These are phyloP conservation scores for Mycena capillaripes DNA, from an alignment of 768 basidiomycete species.

Conservation along the genomic window DNA sequence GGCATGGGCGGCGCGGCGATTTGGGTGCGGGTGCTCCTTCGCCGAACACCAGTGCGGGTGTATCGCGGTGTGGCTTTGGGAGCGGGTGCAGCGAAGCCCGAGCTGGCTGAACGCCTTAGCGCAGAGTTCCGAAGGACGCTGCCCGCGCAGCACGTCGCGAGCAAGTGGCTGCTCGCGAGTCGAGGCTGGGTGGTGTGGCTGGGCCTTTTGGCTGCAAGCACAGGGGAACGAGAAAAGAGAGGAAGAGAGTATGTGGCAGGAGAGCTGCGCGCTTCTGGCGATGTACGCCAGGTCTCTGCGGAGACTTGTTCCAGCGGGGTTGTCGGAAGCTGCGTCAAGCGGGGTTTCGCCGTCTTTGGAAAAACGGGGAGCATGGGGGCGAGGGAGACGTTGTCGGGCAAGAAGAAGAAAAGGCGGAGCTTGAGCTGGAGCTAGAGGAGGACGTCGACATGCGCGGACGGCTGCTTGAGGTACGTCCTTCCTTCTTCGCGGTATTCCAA, in stretches of 20 bases:
- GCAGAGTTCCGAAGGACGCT: constrained; percentile 89
- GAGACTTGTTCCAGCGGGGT: too few species aligned
- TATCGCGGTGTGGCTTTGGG: constrained; percentile 54
- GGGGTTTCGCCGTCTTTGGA: too few species aligned
- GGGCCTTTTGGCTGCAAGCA: too few species aligned
- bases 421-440: constrained; percentile 81
- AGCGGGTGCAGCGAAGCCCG: constrained; percentile 48
- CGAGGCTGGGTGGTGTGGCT: constrained; percentile 55
- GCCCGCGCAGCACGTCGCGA: constrained; percentile 87
- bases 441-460: constrained; percentile 93
- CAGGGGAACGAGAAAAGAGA: too few species aligned
- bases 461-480: constrained; percentile 67
- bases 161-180: constrained; percentile 91
- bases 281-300: constrained; percentile 77
- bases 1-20: neutral
- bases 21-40: neutral
- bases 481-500: neutral
- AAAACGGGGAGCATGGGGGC: neutral
- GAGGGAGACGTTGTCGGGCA: neutral
- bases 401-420: constrained; percentile 62
- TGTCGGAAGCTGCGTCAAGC: too few species aligned
- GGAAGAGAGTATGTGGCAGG: too few species aligned
- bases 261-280: constrained; percentile 67
- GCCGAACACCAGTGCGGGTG: neutral
- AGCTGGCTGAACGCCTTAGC: constrained; percentile 86